A percentile compares a stretch with the other conserved stretches of the same genome.
Conservation (phyloP, 768 basidiomycete genomes). For the Amanita thiersii region DNA sequence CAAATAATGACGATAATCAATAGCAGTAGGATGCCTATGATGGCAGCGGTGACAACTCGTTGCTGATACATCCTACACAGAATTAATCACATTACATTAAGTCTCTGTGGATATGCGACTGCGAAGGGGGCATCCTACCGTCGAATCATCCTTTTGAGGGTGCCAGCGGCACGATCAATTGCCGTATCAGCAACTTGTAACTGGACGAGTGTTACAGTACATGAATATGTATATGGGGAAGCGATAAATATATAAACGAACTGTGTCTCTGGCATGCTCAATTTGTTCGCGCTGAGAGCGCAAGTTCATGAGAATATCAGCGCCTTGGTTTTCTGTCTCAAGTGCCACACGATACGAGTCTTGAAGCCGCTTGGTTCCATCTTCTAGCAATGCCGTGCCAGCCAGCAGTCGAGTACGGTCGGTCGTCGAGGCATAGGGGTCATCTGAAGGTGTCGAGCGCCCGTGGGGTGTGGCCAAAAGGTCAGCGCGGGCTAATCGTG, state of each 20-base stretch:
- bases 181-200: conserved; percentile 79
- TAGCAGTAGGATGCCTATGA: conserved; percentile 76
- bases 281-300: conserved; percentile 89
- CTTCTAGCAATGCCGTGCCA: conserved; percentile 72
- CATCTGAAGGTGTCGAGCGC: conserved; percentile 53
- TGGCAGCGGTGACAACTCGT: conserved; percentile 77
- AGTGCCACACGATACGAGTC: conserved; percentile 90
- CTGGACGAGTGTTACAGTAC: conserved; percentile 27
- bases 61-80: conserved; percentile 90
- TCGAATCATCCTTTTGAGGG: conserved; percentile 92
- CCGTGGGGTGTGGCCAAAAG: conserved; percentile 52
- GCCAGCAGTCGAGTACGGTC: conserved; percentile 76
- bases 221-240: background rate
- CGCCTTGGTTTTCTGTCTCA: conserved; percentile 94
- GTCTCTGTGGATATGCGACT: background rate
- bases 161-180: conserved; percentile 87
- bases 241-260: too few relatives aligned
- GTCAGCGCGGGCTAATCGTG: conserved; percentile 65
- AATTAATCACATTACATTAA: too few relatives aligned
- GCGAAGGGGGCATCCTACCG: conserved; percentile 46
- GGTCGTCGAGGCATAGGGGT: conserved; percentile 63
- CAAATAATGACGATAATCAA: conserved; percentile 78
- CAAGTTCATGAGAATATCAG: conserved; percentile 83
- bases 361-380: conserved; percentile 77
- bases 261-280: conserved; percentile 85